Evolutionary conservation across 2,329 filamentous ascomycete species (phyloP), one percentile per base, ranked within the genome.

Genomic region (Penicillium rolfsii): DNA sequence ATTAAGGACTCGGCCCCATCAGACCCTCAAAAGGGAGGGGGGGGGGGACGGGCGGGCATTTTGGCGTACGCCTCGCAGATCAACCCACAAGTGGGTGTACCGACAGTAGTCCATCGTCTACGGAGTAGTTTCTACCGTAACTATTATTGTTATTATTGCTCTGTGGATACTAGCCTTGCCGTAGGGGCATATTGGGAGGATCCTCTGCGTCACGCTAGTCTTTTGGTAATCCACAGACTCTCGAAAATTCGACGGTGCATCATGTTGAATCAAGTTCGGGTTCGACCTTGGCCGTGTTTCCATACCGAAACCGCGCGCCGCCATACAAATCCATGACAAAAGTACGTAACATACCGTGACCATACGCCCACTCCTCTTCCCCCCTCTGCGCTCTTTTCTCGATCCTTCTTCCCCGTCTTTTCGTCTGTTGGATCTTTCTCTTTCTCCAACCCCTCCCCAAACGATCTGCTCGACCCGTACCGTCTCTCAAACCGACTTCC

Each of bases 321-420:
- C 48, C 41, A 56, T 56, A 57, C 36, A 55, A 45, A 46, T 56
- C 24, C 28, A 28, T 36, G 46, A 43, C 45, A 55, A 30, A 38
- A 54, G 60, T 62, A 60, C 55, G 24, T 60, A 60, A 57, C 57
- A 52, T 60, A 64, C 54, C 28, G 38, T 26, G 54, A 64, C 53
- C 48, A 55, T 60, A 62, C 58, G 30, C 55, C 28, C 41, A 50
- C 33, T 48, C n/a, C 5, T 41, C 30, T 38, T 46, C 26, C 55
- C 36, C 52, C 33, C 28, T 57, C 52, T 46, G 45, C 53, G 53
- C 48, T 63, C 57, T 64, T 59, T 65, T 65, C 61, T 63, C 53
- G 30, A 62, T 60, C 61, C 61, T 67, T 59, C 52, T 64, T 55
- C 63, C 57, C 59, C 55, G 16, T 55, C 52, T 52, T 35, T 55